phyloP scores from a whole-genome alignment of 2,329 filamentous ascomycete genomes.

The Cladosporium sp. region DNA sequence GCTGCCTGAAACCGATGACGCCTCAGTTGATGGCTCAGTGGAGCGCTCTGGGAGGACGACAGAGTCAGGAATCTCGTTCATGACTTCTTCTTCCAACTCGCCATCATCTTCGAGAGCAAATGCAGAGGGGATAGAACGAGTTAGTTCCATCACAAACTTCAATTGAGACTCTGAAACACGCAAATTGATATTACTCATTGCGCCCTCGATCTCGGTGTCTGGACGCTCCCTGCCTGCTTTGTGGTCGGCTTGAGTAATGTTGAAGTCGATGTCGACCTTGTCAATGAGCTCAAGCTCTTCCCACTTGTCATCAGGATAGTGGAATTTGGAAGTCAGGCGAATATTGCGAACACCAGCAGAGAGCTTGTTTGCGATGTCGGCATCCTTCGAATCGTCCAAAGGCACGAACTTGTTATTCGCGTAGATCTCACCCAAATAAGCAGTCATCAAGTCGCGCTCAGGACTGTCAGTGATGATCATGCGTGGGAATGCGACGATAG shows the following conservation, averaged over 20 bases:
- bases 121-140: slow-evolving; percentile 78
- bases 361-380: slow-evolving; percentile 80
- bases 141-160: slow-evolving; percentile 82
- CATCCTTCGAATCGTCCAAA: slow-evolving; percentile 69
- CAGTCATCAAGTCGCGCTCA: slow-evolving; percentile 78
- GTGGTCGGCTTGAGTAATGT: slow-evolving; percentile 88
- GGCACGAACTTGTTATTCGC: slow-evolving; percentile 89
- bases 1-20: slow-evolving; percentile 16
- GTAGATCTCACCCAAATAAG: slow-evolving; percentile 95
- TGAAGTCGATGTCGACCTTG: slow-evolving; percentile 90
- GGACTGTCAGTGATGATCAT: slow-evolving; percentile 65
- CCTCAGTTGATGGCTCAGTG: slow-evolving; percentile 45
- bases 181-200: slow-evolving; percentile 89
- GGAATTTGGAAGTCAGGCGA: slow-evolving; percentile 80
- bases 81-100: slow-evolving; percentile 64
- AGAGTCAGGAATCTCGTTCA: slow-evolving; percentile 63
- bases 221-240: slow-evolving; percentile 70
- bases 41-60: slow-evolving; percentile 48
- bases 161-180: slow-evolving; percentile 86
- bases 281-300: slow-evolving; percentile 97
- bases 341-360: slow-evolving; percentile 90
- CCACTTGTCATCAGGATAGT: slow-evolving; percentile 65
- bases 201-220: slow-evolving; percentile 85
- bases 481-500: slow-evolving; percentile 91
- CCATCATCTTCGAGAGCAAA: slow-evolving; percentile 72